Evolutionary conservation across 495 filamentous ascomycete species (phyloP).

Genomic region (Aspergillus coremiiformis): DNA sequence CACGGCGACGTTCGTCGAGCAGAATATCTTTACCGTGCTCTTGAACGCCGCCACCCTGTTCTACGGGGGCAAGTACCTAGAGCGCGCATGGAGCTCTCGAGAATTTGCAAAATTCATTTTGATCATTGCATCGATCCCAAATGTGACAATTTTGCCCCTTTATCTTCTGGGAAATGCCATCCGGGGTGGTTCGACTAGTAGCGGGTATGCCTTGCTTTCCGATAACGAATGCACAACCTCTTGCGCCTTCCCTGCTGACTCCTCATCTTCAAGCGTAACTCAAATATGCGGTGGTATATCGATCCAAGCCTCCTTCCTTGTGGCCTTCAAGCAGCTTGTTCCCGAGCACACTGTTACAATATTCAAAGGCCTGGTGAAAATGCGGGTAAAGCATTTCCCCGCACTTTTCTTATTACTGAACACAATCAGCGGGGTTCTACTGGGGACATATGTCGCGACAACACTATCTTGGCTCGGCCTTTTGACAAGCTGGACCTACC

Average conservation of each 20-base stretch:
- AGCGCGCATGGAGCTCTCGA: constrained; percentile 88
- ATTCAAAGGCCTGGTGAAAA: constrained; percentile 75
- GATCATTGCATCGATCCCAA: constrained; percentile 70
- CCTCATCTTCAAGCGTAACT: constrained; percentile 47
- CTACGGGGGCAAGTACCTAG: constrained; percentile 90
- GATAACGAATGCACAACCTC: constrained; percentile 15
- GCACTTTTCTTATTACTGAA: constrained; percentile 79
- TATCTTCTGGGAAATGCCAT: constrained; percentile 67
- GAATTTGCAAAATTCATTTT: constrained; percentile 90
- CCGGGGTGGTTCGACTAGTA: constrained; percentile 54
- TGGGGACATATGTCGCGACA: constrained; percentile 80
- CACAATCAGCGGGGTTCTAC: constrained; percentile 64
- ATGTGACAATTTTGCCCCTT: constrained; percentile 61
- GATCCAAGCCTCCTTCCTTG: constrained; percentile 87
- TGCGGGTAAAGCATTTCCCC: constrained; percentile 91
- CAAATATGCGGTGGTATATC: constrained; percentile 83
- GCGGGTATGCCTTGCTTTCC: constrained; percentile 53
- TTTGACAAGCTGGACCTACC: constrained; percentile 86
- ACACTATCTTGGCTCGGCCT: constrained; percentile 77
- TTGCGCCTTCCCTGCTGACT: constrained; percentile 22
- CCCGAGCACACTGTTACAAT: constrained; percentile 97
- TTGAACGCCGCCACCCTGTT: constrained; percentile 78
- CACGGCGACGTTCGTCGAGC: constrained; percentile 82
- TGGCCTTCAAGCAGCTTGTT: constrained; percentile 96
- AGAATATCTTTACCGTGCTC: constrained; percentile 80